A percentile compares a stretch with the other conserved stretches of the same genome.
These are phyloP conservation scores for Syncephalis plumigaleata DNA, from an alignment of 371 early-diverging fungal species.

Conservation along the genomic window DNA sequence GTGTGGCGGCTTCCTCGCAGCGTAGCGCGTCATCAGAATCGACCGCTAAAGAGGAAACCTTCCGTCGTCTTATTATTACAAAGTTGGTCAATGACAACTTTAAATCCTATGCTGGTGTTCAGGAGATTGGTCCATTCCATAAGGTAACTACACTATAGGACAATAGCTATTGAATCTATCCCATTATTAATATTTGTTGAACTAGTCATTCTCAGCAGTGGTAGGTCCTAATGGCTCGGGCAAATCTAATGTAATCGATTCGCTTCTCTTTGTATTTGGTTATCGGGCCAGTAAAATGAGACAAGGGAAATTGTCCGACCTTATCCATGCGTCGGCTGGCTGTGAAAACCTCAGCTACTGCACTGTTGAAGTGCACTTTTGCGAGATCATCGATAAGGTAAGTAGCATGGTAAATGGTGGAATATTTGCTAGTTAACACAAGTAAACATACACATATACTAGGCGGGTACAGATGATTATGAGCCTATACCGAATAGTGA, in stretches of 20 bases:
- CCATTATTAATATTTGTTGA: constrained; percentile 1
- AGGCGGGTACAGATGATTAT: constrained; percentile 39
- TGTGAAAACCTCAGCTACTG: constrained; percentile 51
- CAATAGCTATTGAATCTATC: constrained; percentile 5
- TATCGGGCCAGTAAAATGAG: constrained; percentile 98
- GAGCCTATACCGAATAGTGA: constrained; percentile 47
- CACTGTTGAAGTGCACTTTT: constrained; percentile 90
- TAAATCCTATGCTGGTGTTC: constrained; percentile 88
- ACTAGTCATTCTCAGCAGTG: constrained; percentile 68
- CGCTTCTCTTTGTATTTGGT: constrained; percentile 98
- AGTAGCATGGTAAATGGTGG: background rate
- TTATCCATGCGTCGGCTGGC: constrained; percentile 90
- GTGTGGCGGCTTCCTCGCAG: too few relatives aligned
- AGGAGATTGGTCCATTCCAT: constrained; percentile 95
- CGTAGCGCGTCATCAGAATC: too few relatives aligned
- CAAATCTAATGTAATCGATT: constrained; percentile 99
- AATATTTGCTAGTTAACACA: too few relatives aligned
- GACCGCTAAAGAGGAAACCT: background rate
- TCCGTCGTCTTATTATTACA: constrained; percentile 60
- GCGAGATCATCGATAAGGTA: constrained; percentile 68
- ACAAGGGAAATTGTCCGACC: constrained; percentile 87
- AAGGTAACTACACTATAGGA: constrained; percentile 38
- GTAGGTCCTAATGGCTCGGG: constrained; percentile 99
- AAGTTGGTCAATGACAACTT: constrained; percentile 89
- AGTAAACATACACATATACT: background rate